A percentile compares a stretch with the other conserved stretches of the same genome.
These are phyloP conservation scores for Lagenidium sp. DNA, from an alignment of 352 stramenopile genomes.

Conservation along the genomic window DNA sequence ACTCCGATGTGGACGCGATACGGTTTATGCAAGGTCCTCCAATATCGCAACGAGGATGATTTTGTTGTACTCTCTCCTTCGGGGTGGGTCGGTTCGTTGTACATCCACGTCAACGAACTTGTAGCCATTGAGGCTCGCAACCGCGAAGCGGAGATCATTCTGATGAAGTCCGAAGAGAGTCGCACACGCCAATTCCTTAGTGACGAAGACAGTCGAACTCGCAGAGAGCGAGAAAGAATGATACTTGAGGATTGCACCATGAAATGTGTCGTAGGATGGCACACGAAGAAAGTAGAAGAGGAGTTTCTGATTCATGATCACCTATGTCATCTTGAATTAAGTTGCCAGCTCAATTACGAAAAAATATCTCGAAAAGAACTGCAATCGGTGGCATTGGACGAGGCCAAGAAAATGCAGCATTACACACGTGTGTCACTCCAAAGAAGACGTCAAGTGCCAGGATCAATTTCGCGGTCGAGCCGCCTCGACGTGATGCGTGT, in stretches of 20 bases:
- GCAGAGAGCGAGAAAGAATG: constrained; percentile 24
- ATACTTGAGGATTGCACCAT: constrained; percentile 30
- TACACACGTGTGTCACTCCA: constrained; percentile 24
- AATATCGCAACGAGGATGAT: constrained; percentile 42
- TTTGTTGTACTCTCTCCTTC: constrained; percentile 33
- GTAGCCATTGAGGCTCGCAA: constrained; percentile 29
- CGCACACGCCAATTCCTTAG: constrained; percentile 11
- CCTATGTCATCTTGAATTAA: constrained; percentile 34
- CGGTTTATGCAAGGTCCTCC: constrained; percentile 31
- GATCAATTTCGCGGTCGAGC: constrained; percentile 7
- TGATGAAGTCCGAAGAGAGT: constrained; percentile 39
- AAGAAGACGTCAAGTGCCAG: neutral
- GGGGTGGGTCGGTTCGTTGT: constrained; percentile 46
- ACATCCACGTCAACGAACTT: constrained; percentile 31
- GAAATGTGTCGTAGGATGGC: constrained; percentile 25
- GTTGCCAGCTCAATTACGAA: constrained; percentile 43
- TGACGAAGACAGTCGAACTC: constrained; percentile 13
- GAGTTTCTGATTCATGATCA: constrained; percentile 14
- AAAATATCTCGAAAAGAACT: constrained; percentile 12
- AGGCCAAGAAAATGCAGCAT: constrained; percentile 23
- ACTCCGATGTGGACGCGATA: constrained; percentile 36
- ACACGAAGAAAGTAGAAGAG: constrained; percentile 26
- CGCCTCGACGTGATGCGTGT: constrained; percentile 40
- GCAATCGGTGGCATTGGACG: constrained; percentile 16
- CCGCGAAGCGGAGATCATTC: constrained; percentile 30